phyloP scores from a whole-genome alignment of 805 yeast genomes.

The Yarrowia sp. region DNA sequence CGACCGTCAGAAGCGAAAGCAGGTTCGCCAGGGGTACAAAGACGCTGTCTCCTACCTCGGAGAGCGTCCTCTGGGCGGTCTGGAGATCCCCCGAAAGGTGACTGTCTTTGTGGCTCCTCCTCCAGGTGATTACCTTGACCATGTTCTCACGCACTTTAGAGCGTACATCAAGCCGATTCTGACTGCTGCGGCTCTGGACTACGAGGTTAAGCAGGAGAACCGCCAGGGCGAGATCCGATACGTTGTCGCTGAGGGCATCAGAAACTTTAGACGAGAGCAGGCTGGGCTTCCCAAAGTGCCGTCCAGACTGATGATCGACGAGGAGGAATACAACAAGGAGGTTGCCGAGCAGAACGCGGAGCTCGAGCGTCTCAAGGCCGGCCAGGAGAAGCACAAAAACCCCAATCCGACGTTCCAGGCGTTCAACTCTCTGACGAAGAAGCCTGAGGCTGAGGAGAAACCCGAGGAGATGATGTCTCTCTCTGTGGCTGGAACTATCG shows the following conservation, averaged over 20 bases:
- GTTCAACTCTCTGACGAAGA: not conserved
- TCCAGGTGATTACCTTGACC: slow-evolving; percentile 83
- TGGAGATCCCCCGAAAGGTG: slow-evolving; percentile 66
- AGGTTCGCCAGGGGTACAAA: slow-evolving; percentile 64
- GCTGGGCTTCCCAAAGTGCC: slow-evolving; percentile 35
- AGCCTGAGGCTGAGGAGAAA: not conserved
- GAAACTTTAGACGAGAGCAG: slow-evolving; percentile 58
- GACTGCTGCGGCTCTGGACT: slow-evolving; percentile 81
- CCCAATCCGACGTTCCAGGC: slow-evolving; percentile 1
- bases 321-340: slow-evolving; percentile 13
- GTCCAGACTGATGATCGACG: slow-evolving; percentile 7
- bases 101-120: slow-evolving; percentile 93
- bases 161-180: slow-evolving; percentile 81
- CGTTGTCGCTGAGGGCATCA: slow-evolving; percentile 75
- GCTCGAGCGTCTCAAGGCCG: slow-evolving; percentile 12
- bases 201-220: slow-evolving; percentile 67
- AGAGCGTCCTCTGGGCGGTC: slow-evolving; percentile 45
- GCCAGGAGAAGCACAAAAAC: not conserved
- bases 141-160: slow-evolving; percentile 68
- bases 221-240: slow-evolving; percentile 88
- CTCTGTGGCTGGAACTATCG: slow-evolving; percentile 26
- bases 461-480: not conserved
- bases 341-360: slow-evolving; percentile 26
- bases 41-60: slow-evolving; percentile 56
- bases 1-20: slow-evolving; percentile 72